These are phyloP conservation scores for Globisporangium alternatum DNA, from an alignment of 352 stramenopile genomes.

Conservation along the genomic window DNA sequence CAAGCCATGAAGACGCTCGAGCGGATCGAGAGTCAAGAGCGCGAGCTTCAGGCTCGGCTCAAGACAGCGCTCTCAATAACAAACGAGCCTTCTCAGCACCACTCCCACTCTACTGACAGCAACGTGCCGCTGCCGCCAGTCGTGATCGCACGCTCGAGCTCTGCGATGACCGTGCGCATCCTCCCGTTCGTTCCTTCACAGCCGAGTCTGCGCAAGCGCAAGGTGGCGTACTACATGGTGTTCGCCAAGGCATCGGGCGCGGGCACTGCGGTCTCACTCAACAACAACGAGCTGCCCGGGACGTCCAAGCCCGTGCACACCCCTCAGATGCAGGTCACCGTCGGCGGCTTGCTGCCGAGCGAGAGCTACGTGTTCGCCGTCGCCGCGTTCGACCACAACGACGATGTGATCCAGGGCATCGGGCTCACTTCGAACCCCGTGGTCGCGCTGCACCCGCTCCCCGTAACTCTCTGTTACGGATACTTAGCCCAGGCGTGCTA, in stretches of 20 bases:
- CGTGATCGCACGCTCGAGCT: constrained; percentile 52
- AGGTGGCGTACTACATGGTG: constrained; percentile 71
- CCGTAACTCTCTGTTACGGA: constrained; percentile 61
- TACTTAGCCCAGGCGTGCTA: constrained; percentile 63
- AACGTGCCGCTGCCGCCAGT: constrained; percentile 37
- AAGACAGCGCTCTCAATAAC: neutral
- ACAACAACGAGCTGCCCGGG: constrained; percentile 60
- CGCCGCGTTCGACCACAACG: constrained; percentile 63
- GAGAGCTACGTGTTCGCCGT: constrained; percentile 85
- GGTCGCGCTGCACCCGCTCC: constrained; percentile 62
- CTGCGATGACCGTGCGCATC: constrained; percentile 48
- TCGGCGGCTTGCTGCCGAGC: constrained; percentile 58
- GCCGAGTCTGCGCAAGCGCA: constrained; percentile 23
- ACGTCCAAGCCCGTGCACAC: constrained; percentile 51
- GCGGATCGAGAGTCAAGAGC: constrained; percentile 39
- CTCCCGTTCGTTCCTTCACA: constrained; percentile 31
- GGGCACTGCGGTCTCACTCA: constrained; percentile 76
- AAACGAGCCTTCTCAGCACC: neutral
- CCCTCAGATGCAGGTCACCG: constrained; percentile 23
- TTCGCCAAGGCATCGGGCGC: constrained; percentile 69
- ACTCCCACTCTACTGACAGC: neutral
- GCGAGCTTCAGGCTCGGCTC: constrained; percentile 26
- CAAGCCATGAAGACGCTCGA: constrained; percentile 45
- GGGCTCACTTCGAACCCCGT: constrained; percentile 60
- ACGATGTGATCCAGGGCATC: constrained; percentile 65